These are phyloP conservation scores for Trichoderma sp. DNA, from an alignment of 2,329 filamentous ascomycete species.

Conservation along the genomic window DNA sequence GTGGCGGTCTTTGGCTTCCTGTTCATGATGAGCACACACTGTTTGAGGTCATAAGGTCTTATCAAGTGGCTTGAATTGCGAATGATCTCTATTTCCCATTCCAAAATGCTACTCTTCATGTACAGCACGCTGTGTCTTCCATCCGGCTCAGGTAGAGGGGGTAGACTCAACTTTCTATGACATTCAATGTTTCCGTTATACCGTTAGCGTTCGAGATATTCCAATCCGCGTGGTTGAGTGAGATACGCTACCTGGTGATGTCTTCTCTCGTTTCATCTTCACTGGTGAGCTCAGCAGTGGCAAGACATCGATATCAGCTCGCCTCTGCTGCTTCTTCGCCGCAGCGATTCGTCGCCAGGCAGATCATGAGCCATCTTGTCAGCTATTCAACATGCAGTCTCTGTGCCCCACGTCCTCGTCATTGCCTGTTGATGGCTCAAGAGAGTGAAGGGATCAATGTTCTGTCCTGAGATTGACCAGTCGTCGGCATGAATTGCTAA, in stretches of 20 bases:
- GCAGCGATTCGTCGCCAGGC: background rate
- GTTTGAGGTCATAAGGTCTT: slow-evolving; percentile 34
- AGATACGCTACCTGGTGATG: background rate
- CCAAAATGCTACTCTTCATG: slow-evolving; percentile 31
- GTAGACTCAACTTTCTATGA: slow-evolving; percentile 3
- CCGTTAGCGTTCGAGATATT: background rate
- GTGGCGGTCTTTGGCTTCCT: background rate
- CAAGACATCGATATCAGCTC: background rate
- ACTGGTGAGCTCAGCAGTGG: background rate
- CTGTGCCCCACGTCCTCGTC: background rate
- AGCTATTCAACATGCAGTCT: too few relatives aligned
- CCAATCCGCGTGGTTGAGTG: too few relatives aligned
- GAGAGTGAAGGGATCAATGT: background rate
- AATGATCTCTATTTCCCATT: slow-evolving; percentile 36
- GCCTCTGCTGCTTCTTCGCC: slow-evolving; percentile 3
- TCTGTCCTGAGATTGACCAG: too few relatives aligned
- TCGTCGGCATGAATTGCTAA: background rate
- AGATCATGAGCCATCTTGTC: background rate
- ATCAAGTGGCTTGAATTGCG: slow-evolving; percentile 36
- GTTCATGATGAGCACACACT: background rate
- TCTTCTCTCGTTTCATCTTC: slow-evolving; percentile 2
- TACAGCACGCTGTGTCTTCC: slow-evolving; percentile 27
- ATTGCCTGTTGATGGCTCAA: background rate
- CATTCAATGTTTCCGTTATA: background rate
- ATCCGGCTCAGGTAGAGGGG: background rate